Percentiles rank a stretch among this genome's conserved stretches.
Evolutionary conservation across 2,329 filamentous ascomycete genomes (phyloP).

Genomic region (Orbilia javanica): DNA sequence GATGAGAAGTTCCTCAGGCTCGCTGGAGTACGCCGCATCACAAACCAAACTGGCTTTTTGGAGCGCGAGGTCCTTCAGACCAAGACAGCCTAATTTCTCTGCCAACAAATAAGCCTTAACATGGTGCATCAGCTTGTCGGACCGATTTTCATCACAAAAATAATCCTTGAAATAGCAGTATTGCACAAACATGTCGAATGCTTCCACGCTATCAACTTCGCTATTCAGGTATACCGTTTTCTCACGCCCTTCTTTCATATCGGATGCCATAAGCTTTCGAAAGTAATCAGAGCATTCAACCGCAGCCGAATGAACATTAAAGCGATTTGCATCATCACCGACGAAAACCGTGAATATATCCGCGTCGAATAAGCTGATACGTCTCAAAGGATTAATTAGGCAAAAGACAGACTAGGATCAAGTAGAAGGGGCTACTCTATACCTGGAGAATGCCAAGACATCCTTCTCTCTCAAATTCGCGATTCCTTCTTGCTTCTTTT

Average conservation of each 20-base stretch:
- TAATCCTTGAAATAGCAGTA: slow-evolving; percentile 45
- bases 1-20: neutral
- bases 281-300: neutral
- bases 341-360: neutral
- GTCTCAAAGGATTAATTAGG: no score
- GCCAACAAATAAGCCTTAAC: neutral
- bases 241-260: slow-evolving; percentile 22
- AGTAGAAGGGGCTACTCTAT: neutral
- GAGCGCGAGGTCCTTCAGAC: neutral
- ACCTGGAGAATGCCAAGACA: neutral
- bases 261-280: neutral
- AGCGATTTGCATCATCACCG: neutral
- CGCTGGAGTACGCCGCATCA: neutral
- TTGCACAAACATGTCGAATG: slow-evolving; percentile 34
- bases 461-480: neutral
- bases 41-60: neutral
- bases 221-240: slow-evolving; percentile 22
- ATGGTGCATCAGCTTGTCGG: neutral
- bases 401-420: neutral
- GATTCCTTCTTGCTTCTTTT: no score
- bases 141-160: neutral
- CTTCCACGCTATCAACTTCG: slow-evolving; percentile 26
- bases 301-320: neutral
- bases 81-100: neutral
- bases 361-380: neutral